These are phyloP conservation scores for Cicer yamashitae DNA, from an alignment of 306 rosid genomes.

Conservation along the genomic window DNA sequence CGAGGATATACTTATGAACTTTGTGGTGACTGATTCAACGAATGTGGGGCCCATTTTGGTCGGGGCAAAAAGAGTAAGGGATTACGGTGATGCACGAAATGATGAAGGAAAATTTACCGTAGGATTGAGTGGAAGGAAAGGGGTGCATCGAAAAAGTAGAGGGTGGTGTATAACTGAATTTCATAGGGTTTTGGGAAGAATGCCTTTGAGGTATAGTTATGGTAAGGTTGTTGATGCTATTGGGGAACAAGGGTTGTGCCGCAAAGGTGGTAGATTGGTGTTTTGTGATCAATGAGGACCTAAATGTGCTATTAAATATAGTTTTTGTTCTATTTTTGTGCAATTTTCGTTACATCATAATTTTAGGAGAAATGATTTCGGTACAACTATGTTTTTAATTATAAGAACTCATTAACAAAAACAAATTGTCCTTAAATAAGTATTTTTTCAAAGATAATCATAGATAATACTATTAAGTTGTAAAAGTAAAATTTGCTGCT, in stretches of 20 bases:
- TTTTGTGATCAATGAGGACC: conserved; percentile 60
- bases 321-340: no score
- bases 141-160: conserved; percentile 77
- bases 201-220: conserved; percentile 76
- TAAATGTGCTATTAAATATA: background rate
- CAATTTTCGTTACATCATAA: no score
- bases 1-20: conserved; percentile 90
- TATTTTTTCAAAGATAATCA: no score
- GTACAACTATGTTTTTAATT: no score
- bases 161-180: conserved; percentile 77
- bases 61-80: conserved; percentile 67
- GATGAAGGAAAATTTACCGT: conserved; percentile 44
- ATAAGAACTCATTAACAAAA: no score
- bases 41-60: conserved; percentile 74
- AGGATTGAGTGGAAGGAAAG: conserved; percentile 79
- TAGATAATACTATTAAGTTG: no score
- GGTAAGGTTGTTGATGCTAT: conserved; percentile 74
- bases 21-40: conserved; percentile 66
- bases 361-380: no score
- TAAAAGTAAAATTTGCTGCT: no score
- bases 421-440: no score
- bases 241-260: conserved; percentile 78
- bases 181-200: conserved; percentile 65
- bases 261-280: conserved; percentile 64
- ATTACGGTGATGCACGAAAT: conserved; percentile 80